Evolutionary conservation across 352 stramenopile genomes (phyloP), one percentile per base, ranked within the genome.

Genomic region (Phytopythium vexans): DNA sequence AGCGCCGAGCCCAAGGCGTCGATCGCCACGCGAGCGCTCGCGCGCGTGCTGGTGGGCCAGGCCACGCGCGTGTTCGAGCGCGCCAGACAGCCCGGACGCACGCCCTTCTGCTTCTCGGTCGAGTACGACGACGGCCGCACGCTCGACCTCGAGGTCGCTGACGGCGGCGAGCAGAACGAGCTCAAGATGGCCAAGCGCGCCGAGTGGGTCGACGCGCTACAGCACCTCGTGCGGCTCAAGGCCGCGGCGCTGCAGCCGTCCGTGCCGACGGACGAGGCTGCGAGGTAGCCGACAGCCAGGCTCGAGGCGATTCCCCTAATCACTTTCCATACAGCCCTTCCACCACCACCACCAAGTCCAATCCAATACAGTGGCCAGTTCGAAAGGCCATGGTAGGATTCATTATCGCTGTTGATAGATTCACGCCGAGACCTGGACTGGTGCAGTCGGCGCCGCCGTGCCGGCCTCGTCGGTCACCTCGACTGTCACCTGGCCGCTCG

Each of bases 201-300:
- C 6, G 82, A 88, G 52, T 92, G 82, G 82, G 64, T 67, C 0
- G 82, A 89, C n/a, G 78, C 77, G 14, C 56, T 92, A 16, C 77
- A 88, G 62, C 85, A 88, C 56, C 65, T 92, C 6, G 63, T 88
- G 39, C 87, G 86, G 42, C 64, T 87, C 27, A 89, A 91, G 61
- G 50, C 52, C 4, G 70, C 68, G 1, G 41, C 64, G 2, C 21
- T 27, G 21, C 21, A 27, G 21, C 21, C 21, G 21, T 27, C 21
- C 21, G 21, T 2, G 21, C 21, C 21, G 21, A 27, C 21, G 21
- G 21, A 27, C 21, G 21, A 27, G 21, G 21, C 21, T 27, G 21
- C 21, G 21, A 27, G 21, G 21, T 27, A 27, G 21, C 21, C 21
- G 21, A 27, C 21, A 27, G 21, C 21, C 21, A 27, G 21, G 21